Percentiles rank a stretch among this genome's conserved stretches.
phyloP scores from a whole-genome alignment of 371 early-diverging fungal genomes.

The Mucor indicus region DNA sequence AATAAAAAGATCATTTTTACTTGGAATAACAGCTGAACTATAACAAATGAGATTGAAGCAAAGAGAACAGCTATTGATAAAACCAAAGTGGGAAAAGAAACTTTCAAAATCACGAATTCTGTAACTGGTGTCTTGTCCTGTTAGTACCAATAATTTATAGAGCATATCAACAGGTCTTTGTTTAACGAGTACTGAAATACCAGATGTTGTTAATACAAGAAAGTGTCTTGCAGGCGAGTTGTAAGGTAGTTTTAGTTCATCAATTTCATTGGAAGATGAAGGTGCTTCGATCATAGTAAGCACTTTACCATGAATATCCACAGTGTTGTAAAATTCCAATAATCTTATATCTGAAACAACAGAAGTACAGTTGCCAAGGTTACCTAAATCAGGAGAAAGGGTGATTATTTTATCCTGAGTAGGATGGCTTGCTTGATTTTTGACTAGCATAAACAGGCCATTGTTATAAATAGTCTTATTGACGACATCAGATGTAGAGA shows the following conservation, averaged over 20 bases:
- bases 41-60: slow-evolving; percentile 11
- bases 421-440: slow-evolving; percentile 42
- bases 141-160: slow-evolving; percentile 40
- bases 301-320: slow-evolving; percentile 69
- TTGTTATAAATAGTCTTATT: slow-evolving; percentile 60
- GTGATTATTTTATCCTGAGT: slow-evolving; percentile 63
- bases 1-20: background rate
- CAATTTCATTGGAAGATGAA: slow-evolving; percentile 26
- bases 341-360: slow-evolving; percentile 1
- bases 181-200: slow-evolving; percentile 62
- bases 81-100: slow-evolving; percentile 59
- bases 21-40: background rate
- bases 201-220: slow-evolving; percentile 76
- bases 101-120: slow-evolving; percentile 42
- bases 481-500: slow-evolving; percentile 39
- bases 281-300: slow-evolving; percentile 69
- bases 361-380: slow-evolving; percentile 28
- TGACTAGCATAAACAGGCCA: slow-evolving; percentile 59
- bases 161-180: slow-evolving; percentile 80
- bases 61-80: slow-evolving; percentile 8
- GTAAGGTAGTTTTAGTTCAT: slow-evolving; percentile 65
- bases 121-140: slow-evolving; percentile 7
- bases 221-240: slow-evolving; percentile 60
- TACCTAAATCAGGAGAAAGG: slow-evolving; percentile 61
- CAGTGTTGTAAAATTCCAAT: slow-evolving; percentile 19